Evolutionary conservation across 306 rosid species (phyloP), one percentile per base, ranked within the genome.

Genomic region (Acacia acuminata): DNA sequence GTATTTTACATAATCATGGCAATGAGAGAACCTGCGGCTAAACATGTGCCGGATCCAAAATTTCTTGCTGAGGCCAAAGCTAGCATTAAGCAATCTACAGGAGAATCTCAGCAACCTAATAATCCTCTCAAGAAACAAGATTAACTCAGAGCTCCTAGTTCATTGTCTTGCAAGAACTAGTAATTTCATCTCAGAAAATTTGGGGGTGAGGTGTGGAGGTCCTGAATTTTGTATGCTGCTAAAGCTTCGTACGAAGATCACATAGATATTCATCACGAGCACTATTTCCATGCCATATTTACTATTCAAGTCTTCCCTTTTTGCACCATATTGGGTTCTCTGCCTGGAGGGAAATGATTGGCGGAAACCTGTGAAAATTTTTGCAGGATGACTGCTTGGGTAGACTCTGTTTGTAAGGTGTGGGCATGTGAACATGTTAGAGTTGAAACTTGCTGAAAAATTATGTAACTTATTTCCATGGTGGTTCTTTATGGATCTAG

Each of bases 1-100:
- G 94, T 90, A 69, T 86, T 95, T 72, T 95, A 93, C 84, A 90
- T 95, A 76, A 90, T 83, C 19, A 73, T 92, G 96, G 99, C 99
- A 7, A 93, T 93, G 96, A 89, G 89, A 80, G 98, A 95, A 79
- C 97, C 98, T 71, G 87, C 90, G 0, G 86, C 88, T 19, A 88
- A 90, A 82, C 98, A 93, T 36, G 91, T 88, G 84, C 98, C 94
- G 8, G 97, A 95, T 83, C 91, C 97, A 24, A 82, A 86, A 55
- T 95, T 93, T 85, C 88, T 93, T 40, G 92, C 96, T 0, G 90
- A 93, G 71, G 99, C 98, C 66, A 87, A 95, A 85, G 98, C 97
- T 78, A 92, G 98, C 43, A 82, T 93, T 22, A 92, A 79, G 45
- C 93, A 83, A 73, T 32, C 83, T 61, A 20, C 82, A 17, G 79